A percentile compares a stretch with the other conserved stretches of the same genome.
Evolutionary conservation across 805 yeast species (phyloP).

Genomic region (Candida insectalens): DNA sequence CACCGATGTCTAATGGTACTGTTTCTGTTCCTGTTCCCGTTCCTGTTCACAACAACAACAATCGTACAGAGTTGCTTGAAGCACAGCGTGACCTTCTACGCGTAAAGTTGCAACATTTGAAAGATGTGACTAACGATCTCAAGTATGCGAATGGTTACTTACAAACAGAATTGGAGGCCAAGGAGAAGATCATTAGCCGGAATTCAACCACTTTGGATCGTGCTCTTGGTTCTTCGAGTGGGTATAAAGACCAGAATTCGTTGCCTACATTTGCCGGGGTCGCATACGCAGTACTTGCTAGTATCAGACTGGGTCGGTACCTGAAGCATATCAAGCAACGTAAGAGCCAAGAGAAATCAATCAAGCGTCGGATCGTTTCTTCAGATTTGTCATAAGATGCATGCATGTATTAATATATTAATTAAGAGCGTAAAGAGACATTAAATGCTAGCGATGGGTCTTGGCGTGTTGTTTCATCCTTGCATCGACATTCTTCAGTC

Average conservation of each 20-base stretch:
- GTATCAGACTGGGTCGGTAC: slow-evolving; percentile 27
- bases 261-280: slow-evolving; percentile 15
- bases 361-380: slow-evolving; percentile 13
- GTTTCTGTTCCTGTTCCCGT: slow-evolving; percentile 15
- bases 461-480: slow-evolving; percentile 10
- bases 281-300: slow-evolving; percentile 27
- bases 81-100: slow-evolving; percentile 35
- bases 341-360: slow-evolving; percentile 7
- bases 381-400: neutral
- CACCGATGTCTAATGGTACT: no score
- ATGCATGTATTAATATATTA: neutral
- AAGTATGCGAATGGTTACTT: slow-evolving; percentile 25
- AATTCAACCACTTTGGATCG: slow-evolving; percentile 19
- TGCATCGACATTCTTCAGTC: slow-evolving; percentile 16
- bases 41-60: neutral
- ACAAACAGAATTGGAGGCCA: slow-evolving; percentile 18
- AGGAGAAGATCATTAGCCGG: slow-evolving; percentile 13
- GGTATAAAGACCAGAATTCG: no score
- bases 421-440: neutral
- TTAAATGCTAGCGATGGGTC: slow-evolving; percentile 3
- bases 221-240: no score
- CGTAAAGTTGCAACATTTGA: slow-evolving; percentile 37
- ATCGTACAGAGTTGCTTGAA: slow-evolving; percentile 19
- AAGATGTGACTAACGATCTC: slow-evolving; percentile 25
- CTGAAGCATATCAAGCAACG: slow-evolving; percentile 13